Conservation (phyloP, 73 alveolate species). For the Symbiodinium natans region DNA sequence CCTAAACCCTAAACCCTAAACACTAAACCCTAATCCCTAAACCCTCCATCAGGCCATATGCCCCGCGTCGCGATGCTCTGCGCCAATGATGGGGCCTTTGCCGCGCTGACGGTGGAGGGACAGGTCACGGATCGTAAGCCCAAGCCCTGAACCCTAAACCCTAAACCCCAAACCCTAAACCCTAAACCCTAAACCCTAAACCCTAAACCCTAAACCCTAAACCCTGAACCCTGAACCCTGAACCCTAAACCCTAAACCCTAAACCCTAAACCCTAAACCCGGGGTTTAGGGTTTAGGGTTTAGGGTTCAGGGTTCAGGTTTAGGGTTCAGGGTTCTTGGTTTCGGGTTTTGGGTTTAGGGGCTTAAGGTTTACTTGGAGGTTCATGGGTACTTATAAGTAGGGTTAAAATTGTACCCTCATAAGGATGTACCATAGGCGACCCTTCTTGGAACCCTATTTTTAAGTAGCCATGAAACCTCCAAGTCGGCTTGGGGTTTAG, state of each 20-base stretch:
- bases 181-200: not conserved
- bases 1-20: too few species aligned
- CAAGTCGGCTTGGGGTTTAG: too few species aligned
- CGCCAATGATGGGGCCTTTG: not conserved
- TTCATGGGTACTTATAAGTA: too few species aligned
- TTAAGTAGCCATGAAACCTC: too few species aligned
- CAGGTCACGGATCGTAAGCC: not conserved
- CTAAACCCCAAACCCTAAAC: not conserved
- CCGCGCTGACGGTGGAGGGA: not conserved
- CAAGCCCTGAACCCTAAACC: not conserved
- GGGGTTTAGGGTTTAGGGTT: too few species aligned
- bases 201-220: not conserved
- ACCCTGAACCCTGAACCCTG: not conserved
- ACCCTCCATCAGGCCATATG: not conserved
- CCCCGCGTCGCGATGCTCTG: not conserved
- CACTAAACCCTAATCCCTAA: too few species aligned
- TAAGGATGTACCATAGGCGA: too few species aligned
- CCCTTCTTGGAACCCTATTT: too few species aligned
- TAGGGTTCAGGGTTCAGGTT: not conserved
- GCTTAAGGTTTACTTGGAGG: not conserved
- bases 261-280: not conserved
- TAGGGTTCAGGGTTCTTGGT: not conserved
- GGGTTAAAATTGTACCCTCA: too few species aligned
- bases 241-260: not conserved
- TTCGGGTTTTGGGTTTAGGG: not conserved